Evolutionary conservation across 129 eudicot genomes (phyloP).

Genomic region (Rutidosis leptorrhynchoides): DNA sequence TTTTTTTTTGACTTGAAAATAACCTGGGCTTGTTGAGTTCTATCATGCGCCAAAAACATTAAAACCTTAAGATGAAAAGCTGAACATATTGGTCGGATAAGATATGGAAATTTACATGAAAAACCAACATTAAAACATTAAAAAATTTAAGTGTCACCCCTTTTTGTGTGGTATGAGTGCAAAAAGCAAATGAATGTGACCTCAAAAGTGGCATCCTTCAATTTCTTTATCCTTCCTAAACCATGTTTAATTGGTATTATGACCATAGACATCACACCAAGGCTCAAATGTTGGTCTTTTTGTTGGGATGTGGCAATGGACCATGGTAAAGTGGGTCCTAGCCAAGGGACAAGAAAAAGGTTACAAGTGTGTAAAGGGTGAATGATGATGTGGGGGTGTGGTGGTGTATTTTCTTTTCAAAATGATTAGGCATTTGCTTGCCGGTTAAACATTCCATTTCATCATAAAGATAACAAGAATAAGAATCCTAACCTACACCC

Average conservation of each 20-base stretch:
- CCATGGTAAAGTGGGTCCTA: conserved; percentile 31
- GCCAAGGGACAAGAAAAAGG: conserved; percentile 26
- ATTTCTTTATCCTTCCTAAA: neutral
- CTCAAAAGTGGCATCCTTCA: conserved; percentile 18
- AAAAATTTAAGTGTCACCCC: conserved; percentile 16
- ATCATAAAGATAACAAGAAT: conserved; percentile 4
- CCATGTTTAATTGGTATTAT: neutral
- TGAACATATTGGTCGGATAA: conserved; percentile 24
- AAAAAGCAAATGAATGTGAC: conserved; percentile 22
- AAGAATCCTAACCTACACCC: conserved; percentile 15
- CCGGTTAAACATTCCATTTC: conserved; percentile 29
- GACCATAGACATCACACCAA: neutral
- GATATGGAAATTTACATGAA: conserved; percentile 1
- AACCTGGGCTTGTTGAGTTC: neutral
- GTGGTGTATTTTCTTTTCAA: conserved; percentile 26
- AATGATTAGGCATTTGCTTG: conserved; percentile 32
- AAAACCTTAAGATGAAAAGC: conserved; percentile 18
- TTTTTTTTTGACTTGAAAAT: neutral
- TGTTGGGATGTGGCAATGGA: conserved; percentile 22
- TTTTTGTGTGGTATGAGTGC: conserved; percentile 19
- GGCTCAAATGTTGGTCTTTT: conserved; percentile 19
- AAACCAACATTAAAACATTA: too few relatives aligned
- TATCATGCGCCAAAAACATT: neutral
- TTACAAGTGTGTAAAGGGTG: conserved; percentile 36
- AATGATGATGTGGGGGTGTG: conserved; percentile 36